Evolutionary conservation across 1,139 yeast genomes (phyloP), one percentile per base, ranked within the genome.

Genomic region (Nakaseomyces uthaithaninus): DNA sequence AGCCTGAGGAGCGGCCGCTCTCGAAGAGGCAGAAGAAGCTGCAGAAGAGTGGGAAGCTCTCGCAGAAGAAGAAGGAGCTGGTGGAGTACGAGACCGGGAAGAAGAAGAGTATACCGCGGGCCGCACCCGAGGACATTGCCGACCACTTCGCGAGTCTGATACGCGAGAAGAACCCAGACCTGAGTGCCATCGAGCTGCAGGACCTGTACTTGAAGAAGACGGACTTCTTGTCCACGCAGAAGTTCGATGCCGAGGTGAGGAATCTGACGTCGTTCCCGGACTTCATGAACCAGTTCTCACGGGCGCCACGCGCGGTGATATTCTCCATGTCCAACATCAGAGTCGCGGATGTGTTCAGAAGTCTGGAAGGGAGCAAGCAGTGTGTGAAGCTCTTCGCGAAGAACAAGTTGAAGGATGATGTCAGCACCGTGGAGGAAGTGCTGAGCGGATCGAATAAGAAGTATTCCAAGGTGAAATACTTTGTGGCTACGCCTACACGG

Each of bases 401-500:
- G 57, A 79, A 77, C 53, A 77, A 77, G 51, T 55, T 79, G 37
- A 67, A 69, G 27, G 77, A 74, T 26, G 86, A 79, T 55, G 55
- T 78, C 41, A 66, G 66, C 37, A 56, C 71, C 12, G 51, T 60
- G 9, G 57, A 57, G 20, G 45, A 43, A 16, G 41, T 53, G 3
- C 40, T 56, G 19, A 50, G 41, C 22, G 38, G 39, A 10, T 24
- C 35, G 19, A 16, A 33, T 24, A 25, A 41, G 37, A 35, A 45
- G 30, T 36, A 28, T 10, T 43, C 42, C 8, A 37, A 34, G 12
- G 44, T 55, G 2, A 56, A 51, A 37, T 57, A 54, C 39, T 64
- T 78, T 37, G 71, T 80, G 43, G 71, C 79, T 37, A 79, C 85
- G 0, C 80, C 85, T 3, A 76, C 75, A 2, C 65, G 86, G 49